Percentiles rank a stretch among this genome's conserved stretches.
Conservation (phyloP, 768 basidiomycete genomes). For the Suillus weaverae region DNA sequence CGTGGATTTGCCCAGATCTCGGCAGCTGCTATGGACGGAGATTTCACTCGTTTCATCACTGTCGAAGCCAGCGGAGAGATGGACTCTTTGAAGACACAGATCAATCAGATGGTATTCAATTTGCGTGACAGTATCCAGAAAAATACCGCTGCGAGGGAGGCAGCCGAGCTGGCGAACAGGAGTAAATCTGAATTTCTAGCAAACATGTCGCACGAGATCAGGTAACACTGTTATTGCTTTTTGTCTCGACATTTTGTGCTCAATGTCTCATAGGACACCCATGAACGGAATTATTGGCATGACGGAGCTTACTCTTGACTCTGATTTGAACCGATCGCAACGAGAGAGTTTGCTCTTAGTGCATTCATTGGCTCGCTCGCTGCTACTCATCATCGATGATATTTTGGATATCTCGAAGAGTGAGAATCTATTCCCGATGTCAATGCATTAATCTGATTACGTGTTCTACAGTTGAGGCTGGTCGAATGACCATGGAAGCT, state of each 20-base stretch:
- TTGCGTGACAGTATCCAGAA: constrained; percentile 96
- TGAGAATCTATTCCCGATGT: constrained; percentile 41
- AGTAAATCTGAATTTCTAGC: constrained; percentile 98
- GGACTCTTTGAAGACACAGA: constrained; percentile 98
- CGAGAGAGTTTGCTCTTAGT: constrained; percentile 94
- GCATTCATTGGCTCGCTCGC: constrained; percentile 88
- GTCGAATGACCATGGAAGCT: constrained; percentile 99
- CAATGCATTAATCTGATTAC: constrained; percentile 8
- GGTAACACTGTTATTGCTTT: constrained; percentile 49
- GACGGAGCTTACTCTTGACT: constrained; percentile 97
- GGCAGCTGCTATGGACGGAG: constrained; percentile 97
- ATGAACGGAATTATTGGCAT: constrained; percentile 99
- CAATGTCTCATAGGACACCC: constrained; percentile 68
- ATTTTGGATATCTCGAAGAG: constrained; percentile 99
- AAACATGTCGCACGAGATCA: constrained; percentile 97
- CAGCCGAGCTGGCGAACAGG: constrained; percentile 96
- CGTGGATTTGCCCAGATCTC: constrained; percentile 99
- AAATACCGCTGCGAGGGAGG: constrained; percentile 96
- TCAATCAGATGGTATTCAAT: constrained; percentile 99
- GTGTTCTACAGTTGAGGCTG: constrained; percentile 79
- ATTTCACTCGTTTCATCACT: constrained; percentile 98
- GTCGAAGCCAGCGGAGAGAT: constrained; percentile 98
- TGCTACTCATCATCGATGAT: constrained; percentile 97
- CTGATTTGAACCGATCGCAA: constrained; percentile 91
- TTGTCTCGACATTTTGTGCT: neutral